phyloP scores from a whole-genome alignment of 768 basidiomycete species.

The Chlorophyllum brunneum region DNA sequence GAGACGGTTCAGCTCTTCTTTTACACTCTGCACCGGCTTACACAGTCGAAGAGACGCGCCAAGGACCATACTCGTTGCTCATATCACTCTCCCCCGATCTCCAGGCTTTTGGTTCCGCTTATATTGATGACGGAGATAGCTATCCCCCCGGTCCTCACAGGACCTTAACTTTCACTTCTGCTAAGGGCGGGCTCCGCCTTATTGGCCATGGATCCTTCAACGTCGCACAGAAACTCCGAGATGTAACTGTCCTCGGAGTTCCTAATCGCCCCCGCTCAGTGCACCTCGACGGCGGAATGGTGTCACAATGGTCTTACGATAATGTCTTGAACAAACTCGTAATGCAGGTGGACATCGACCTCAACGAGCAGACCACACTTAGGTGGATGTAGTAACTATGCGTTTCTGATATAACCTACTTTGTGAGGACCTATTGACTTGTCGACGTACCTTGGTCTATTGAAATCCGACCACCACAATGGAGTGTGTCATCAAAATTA shows the following conservation, averaged over 20 bases:
- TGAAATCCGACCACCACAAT: not conserved
- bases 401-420: no score
- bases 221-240: conserved; percentile 43
- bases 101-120: conserved; percentile 54
- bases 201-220: conserved; percentile 34
- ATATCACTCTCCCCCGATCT: conserved; percentile 48
- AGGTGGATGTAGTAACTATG: not conserved
- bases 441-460: no score
- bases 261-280: conserved; percentile 35
- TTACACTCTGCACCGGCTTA: conserved; percentile 61
- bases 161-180: conserved; percentile 41
- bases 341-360: conserved; percentile 32
- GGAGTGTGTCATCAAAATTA: not conserved
- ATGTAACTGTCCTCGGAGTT: conserved; percentile 58
- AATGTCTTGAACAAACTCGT: conserved; percentile 37
- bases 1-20: conserved; percentile 64
- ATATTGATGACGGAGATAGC: conserved; percentile 69
- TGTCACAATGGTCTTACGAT: conserved; percentile 37
- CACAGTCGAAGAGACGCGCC: conserved; percentile 62
- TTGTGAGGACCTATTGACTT: no score
- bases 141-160: conserved; percentile 53
- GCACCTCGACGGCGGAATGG: conserved; percentile 30
- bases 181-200: conserved; percentile 32
- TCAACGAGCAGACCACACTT: conserved; percentile 31
- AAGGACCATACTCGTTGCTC: conserved; percentile 59